Evolutionary conservation across 2,329 filamentous ascomycete genomes (phyloP).

Genomic region (Escovopsis weberi): DNA sequence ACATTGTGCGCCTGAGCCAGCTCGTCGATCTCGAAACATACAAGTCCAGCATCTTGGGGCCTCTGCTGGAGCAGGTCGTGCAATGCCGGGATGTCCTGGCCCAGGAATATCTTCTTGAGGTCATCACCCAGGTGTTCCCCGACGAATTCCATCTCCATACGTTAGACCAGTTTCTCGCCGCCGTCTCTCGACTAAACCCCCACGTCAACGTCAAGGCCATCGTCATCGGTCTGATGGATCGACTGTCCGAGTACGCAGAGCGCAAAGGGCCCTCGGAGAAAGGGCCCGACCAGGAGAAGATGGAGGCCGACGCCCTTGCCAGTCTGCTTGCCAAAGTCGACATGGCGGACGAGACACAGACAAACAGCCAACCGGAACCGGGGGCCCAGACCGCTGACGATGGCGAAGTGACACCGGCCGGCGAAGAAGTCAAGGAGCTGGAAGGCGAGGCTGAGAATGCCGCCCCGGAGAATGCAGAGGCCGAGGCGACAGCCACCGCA

Average conservation of each 20-base stretch:
- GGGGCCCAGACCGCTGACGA: constrained; percentile 5
- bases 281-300: constrained; percentile 55
- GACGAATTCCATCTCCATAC: constrained; percentile 98
- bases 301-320: constrained; percentile 71
- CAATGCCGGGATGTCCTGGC: constrained; percentile 94
- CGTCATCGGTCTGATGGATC: constrained; percentile 95
- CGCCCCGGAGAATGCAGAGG: constrained; percentile 11
- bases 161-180: constrained; percentile 84
- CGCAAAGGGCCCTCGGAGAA: constrained; percentile 63
- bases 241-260: constrained; percentile 86
- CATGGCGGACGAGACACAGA: constrained; percentile 41
- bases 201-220: constrained; percentile 98
- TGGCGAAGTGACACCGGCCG: constrained; percentile 14
- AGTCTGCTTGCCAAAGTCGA: constrained; percentile 66
- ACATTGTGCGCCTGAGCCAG: constrained; percentile 87
- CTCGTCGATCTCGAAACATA: constrained; percentile 90
- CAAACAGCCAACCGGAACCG: constrained; percentile 10
- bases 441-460: constrained; percentile 10
- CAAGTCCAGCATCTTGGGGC: constrained; percentile 76
- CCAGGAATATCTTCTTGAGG: constrained; percentile 93
- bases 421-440: constrained; percentile 14
- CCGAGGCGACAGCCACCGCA: constrained; percentile 11
- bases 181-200: constrained; percentile 83
- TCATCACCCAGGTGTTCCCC: constrained; percentile 97
- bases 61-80: constrained; percentile 88